These are phyloP conservation scores for Acanthamoeba castellanii DNA, from an alignment of 208 protist genomes.

Conservation along the genomic window DNA sequence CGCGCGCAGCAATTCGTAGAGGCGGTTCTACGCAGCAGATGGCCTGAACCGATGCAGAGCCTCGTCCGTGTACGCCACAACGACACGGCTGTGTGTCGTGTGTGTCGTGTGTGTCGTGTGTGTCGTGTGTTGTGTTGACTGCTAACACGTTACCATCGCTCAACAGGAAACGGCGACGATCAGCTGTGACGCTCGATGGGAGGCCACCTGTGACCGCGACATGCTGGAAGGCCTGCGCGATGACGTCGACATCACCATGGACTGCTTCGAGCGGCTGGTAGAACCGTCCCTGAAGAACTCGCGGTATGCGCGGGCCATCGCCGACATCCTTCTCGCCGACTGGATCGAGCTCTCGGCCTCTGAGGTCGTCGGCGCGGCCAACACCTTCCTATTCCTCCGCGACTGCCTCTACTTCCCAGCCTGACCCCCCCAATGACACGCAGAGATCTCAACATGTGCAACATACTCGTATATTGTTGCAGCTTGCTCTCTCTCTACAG, in stretches of 20 bases:
- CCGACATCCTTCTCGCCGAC: slow-evolving; percentile 15
- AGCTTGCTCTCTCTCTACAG: neutral
- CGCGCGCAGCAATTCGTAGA: neutral
- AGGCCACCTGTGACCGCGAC: neutral
- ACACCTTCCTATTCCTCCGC: slow-evolving; percentile 9
- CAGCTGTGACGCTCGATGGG: neutral
- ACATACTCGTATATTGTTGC: neutral
- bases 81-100: neutral
- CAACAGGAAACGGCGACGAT: neutral
- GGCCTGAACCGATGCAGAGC: neutral
- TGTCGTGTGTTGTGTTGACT: too few species aligned
- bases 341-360: slow-evolving; percentile 29
- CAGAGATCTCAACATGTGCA: neutral
- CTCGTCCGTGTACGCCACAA: neutral
- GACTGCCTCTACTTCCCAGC: neutral
- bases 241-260: neutral
- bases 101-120: neutral
- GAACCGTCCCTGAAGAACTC: neutral
- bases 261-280: neutral
- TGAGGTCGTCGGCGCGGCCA: slow-evolving; percentile 6
- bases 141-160: neutral
- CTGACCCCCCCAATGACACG: neutral
- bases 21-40: neutral
- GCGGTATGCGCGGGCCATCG: neutral
- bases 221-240: neutral